Evolutionary conservation across 805 yeast species (phyloP), one percentile per base, ranked within the genome.

Genomic region (Ogataea zsoltii): DNA sequence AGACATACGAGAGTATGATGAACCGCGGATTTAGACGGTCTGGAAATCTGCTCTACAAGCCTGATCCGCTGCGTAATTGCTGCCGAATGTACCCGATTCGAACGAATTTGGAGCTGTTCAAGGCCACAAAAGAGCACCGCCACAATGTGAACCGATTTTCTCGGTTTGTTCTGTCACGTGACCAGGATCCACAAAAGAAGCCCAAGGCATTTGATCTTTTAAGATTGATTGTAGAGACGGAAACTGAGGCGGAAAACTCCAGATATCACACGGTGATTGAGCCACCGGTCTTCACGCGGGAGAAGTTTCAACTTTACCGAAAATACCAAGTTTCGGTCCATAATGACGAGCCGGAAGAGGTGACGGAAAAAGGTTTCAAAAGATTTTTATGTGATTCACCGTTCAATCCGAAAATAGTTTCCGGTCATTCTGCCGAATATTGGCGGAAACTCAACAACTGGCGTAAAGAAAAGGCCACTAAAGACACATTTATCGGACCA

Each of bases 21-120:
- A 82, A 88, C 54, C 67, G 72, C 53, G 96, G 96, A 2, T 89
- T 77, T 58, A 77, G 96, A 61, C 69, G 97, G 44, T 85, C 94
- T 26, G 97, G 97, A 0, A 61, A 65, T 2, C 85, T 79, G 51
- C 41, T 64, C 17, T 64, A 76, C 44, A 70, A 75, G 56, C 80
- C 87, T 0, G 96, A 91, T 60, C 63, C 80, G 49, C 58, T 85
- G 25, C 64, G 90, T 32, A 79, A 80, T 33, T 90, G 97, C 60
- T 90, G 97, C 56, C 73, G 91, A 16, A 74, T 82, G 62, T 88
- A 80, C 61, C 84, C 96, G 0, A 87, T 90, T 14, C 63, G 97
- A 42, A 82, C 95, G 0, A 70, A 70, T 17, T 63, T 76, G 14
- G 58, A 58, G 19, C 42, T 54, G 41, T 72, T 82, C 53, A 69